phyloP scores from a whole-genome alignment of 129 eudicot species.

The Tanacetum coccineum region DNA sequence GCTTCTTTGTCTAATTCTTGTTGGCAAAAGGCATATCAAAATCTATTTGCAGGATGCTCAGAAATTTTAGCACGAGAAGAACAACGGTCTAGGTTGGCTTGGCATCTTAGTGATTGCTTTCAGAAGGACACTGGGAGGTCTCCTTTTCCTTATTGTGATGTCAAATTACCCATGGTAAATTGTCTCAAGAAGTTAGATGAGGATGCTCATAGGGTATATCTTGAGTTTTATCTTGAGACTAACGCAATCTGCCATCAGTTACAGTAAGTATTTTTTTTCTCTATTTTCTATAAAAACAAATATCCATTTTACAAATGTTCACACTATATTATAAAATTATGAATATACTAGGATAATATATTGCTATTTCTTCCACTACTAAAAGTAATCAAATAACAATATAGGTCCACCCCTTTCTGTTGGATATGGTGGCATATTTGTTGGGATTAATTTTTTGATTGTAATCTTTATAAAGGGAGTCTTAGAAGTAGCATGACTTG shows the following conservation, averaged over 20 bases:
- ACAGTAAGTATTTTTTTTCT: constrained; percentile 51
- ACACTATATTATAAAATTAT: too few species aligned
- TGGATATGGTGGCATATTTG: background rate
- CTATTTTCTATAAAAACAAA: background rate
- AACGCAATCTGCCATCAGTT: constrained; percentile 73
- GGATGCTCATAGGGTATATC: constrained; percentile 51
- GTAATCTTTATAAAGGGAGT: background rate
- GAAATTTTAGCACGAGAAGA: constrained; percentile 70
- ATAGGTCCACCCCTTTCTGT: background rate
- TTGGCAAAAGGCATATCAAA: constrained; percentile 70
- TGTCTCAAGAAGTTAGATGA: constrained; percentile 50
- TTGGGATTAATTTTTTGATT: background rate
- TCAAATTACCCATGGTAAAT: constrained; percentile 41
- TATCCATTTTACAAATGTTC: too few species aligned
- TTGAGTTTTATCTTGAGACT: constrained; percentile 70
- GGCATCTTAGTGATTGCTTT: constrained; percentile 85
- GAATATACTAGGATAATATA: too few species aligned
- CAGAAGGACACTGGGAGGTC: constrained; percentile 65
- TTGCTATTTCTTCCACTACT: too few species aligned
- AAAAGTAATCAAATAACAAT: background rate
- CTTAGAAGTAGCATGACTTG: background rate
- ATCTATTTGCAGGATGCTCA: constrained; percentile 65
- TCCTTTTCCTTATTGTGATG: constrained; percentile 57
- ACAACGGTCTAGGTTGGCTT: constrained; percentile 56
- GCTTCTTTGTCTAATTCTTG: constrained; percentile 50